Conservation (phyloP, 495 filamentous ascomycete species). For the Ascobolus immersus region DNA sequence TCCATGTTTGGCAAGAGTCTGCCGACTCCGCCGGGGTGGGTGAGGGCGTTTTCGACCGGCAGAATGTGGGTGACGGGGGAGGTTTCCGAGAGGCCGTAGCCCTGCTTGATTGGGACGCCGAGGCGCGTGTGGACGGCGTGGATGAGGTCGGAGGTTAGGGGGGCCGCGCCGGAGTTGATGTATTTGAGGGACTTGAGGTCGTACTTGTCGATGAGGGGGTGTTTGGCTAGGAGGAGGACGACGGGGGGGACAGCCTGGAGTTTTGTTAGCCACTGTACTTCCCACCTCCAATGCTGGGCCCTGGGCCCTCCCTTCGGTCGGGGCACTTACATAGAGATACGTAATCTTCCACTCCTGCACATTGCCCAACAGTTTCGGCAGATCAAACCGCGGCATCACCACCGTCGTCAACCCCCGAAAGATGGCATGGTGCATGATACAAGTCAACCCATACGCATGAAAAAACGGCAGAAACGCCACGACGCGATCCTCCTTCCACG, state of each 20-base stretch:
- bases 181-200: conserved; percentile 56
- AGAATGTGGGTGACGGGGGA: conserved; percentile 30
- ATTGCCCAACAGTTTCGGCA: conserved; percentile 47
- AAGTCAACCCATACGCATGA: conserved; percentile 50
- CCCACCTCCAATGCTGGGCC: too few relatives aligned
- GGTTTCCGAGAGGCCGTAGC: conserved; percentile 31
- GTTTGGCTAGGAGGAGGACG: conserved; percentile 53
- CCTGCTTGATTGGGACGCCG: conserved; percentile 40
- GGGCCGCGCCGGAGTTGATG: conserved; percentile 76
- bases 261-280: too few relatives aligned
- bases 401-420: conserved; percentile 42
- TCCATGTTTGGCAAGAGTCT: conserved; percentile 55
- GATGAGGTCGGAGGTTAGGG: conserved; percentile 59
- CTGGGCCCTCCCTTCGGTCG: too few relatives aligned
- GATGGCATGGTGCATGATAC: conserved; percentile 31
- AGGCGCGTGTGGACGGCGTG: conserved; percentile 51
- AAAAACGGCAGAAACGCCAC: conserved; percentile 77
- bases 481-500: conserved; percentile 39
- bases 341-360: conserved; percentile 54
- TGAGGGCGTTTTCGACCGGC: conserved; percentile 52
- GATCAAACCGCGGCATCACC: conserved; percentile 65
- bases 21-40: conserved; percentile 55
- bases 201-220: conserved; percentile 49
- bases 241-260: conserved; percentile 51
- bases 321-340: conserved; percentile 32